A percentile compares a stretch with the other conserved stretches of the same genome.
These are phyloP conservation scores for Nowakowskiella sp. DNA, from an alignment of 192 early-diverging fungal genomes.

Conservation along the genomic window DNA sequence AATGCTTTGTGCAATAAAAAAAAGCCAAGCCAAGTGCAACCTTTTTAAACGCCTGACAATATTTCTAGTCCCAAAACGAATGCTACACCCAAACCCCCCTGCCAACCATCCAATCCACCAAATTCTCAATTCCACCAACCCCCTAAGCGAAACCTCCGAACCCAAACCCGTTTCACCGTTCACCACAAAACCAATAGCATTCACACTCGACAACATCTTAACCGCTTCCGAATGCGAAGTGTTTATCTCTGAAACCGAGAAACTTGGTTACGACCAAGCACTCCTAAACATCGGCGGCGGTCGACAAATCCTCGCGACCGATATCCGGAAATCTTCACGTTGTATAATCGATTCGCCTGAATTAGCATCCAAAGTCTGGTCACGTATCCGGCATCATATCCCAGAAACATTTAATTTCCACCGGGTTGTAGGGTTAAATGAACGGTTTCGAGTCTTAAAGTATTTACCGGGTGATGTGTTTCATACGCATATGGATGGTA, in stretches of 20 bases:
- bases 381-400: background rate
- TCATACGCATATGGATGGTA: constrained; percentile 21
- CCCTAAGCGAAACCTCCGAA: too few relatives aligned
- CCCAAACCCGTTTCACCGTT: too few relatives aligned
- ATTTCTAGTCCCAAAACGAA: too few relatives aligned
- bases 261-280: constrained; percentile 11
- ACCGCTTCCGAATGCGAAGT: constrained; percentile 9
- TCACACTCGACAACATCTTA: constrained; percentile 9
- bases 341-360: constrained; percentile 10
- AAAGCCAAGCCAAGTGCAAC: too few relatives aligned
- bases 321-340: constrained; percentile 6
- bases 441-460: constrained; percentile 22
- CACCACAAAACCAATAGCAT: too few relatives aligned
- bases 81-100: too few relatives aligned
- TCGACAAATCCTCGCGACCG: constrained; percentile 8
- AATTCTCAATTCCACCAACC: too few relatives aligned
- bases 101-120: too few relatives aligned
- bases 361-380: constrained; percentile 6
- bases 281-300: constrained; percentile 15
- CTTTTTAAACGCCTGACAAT: too few relatives aligned
- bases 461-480: constrained; percentile 19
- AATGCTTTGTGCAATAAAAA: too few relatives aligned
- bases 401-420: background rate
- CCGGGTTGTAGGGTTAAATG: constrained; percentile 14
- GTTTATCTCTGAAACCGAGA: constrained; percentile 7